These are phyloP conservation scores for Hypoxylon sp. DNA, from an alignment of 2,329 filamentous ascomycete species.

Conservation along the genomic window DNA sequence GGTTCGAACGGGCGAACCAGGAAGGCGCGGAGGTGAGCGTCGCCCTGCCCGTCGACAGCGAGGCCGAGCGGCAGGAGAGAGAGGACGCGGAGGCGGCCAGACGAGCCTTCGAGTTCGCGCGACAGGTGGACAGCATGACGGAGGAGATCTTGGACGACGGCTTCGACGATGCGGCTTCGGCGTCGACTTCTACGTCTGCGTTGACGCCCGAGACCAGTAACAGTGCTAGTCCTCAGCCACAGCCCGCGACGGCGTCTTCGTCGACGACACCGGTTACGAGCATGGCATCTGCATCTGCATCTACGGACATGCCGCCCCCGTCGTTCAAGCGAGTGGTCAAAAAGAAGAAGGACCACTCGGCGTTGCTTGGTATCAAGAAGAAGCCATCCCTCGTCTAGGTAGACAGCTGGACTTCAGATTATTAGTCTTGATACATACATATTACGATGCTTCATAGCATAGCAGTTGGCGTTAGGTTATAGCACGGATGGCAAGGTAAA, in stretches of 20 bases:
- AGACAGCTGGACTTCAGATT: too few species aligned
- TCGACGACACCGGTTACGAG: constrained; percentile 22
- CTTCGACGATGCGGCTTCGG: constrained; percentile 21
- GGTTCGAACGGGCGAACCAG: constrained; percentile 78
- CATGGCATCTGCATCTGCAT: constrained; percentile 1
- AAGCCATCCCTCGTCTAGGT: constrained; percentile 68
- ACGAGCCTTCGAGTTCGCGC: constrained; percentile 75
- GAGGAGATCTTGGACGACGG: constrained; percentile 54
- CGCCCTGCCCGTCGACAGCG: constrained; percentile 65
- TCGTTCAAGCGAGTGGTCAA: constrained; percentile 81
- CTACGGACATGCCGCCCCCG: constrained; percentile 61
- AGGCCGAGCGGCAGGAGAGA: constrained; percentile 71
- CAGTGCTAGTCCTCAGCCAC: constrained; percentile 43
- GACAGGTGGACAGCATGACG: constrained; percentile 61
- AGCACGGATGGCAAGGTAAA: too few species aligned
- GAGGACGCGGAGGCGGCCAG: constrained; percentile 86
- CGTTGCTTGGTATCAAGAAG: constrained; percentile 86
- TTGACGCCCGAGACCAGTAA: constrained; percentile 29
- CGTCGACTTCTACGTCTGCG: constrained; percentile 24
- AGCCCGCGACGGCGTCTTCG: constrained; percentile 40
- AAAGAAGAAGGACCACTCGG: constrained; percentile 84
- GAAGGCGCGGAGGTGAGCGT: constrained; percentile 68
- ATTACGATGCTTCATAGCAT: constrained; percentile 15
- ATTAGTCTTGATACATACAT: too few species aligned
- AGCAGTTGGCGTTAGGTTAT: constrained; percentile 11